These are phyloP conservation scores for Begonia fuchsioides DNA, from an alignment of 306 rosid genomes.

Conservation along the genomic window DNA sequence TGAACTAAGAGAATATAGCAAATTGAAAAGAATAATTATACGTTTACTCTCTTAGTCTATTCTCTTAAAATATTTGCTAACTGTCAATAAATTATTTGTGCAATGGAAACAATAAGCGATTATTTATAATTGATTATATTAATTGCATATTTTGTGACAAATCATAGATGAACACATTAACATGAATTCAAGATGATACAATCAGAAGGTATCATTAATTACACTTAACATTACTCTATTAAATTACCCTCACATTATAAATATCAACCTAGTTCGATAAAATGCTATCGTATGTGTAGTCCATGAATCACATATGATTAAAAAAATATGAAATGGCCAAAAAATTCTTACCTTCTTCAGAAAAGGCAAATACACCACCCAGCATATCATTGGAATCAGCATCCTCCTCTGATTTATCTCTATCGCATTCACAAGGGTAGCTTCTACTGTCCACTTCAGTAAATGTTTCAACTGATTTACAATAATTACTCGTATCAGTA, in stretches of 20 bases:
- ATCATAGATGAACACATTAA: no score
- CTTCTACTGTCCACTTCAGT: slow-evolving; percentile 52
- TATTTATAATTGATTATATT: no score
- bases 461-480: slow-evolving; percentile 35
- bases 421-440: slow-evolving; percentile 31
- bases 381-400: slow-evolving; percentile 67
- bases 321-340: neutral
- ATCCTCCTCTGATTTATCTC: slow-evolving; percentile 70
- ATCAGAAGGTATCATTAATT: no score
- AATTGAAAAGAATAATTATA: no score
- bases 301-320: neutral
- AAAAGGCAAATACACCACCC: slow-evolving; percentile 77
- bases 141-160: no score
- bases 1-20: no score
- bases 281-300: neutral
- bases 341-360: slow-evolving; percentile 60
- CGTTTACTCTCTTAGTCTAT: no score
- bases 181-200: no score
- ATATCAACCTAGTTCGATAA: neutral
- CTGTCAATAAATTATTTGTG: no score
- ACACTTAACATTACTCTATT: no score
- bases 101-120: no score
- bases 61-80: no score
- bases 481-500: slow-evolving; percentile 25
- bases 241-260: neutral